Evolutionary conservation across 345 rosid species (phyloP).

Genomic region (Draba incana): DNA sequence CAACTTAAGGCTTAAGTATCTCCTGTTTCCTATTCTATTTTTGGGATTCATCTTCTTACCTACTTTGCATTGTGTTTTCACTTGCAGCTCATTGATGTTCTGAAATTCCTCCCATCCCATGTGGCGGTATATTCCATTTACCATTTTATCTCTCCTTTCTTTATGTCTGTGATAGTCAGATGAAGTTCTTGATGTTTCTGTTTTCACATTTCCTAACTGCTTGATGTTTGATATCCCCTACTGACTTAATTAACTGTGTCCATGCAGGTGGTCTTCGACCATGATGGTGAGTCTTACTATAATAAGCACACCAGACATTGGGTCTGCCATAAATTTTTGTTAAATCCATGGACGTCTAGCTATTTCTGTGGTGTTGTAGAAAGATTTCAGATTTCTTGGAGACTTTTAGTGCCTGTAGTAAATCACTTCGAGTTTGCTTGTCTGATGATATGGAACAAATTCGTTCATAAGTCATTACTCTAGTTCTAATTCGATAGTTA

Average conservation of each 20-base stretch:
- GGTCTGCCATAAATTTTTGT: slow-evolving; percentile 6
- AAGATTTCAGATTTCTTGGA: not conserved
- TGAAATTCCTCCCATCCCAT: slow-evolving; percentile 85
- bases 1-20: slow-evolving; percentile 11
- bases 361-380: slow-evolving; percentile 8
- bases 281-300: slow-evolving; percentile 74
- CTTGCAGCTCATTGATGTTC: slow-evolving; percentile 86
- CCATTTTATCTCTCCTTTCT: slow-evolving; percentile 22
- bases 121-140: slow-evolving; percentile 66
- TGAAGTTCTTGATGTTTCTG: slow-evolving; percentile 13
- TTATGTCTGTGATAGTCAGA: slow-evolving; percentile 1
- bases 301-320: slow-evolving; percentile 3
- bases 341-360: slow-evolving; percentile 15
- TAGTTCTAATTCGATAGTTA: slow-evolving; percentile 9
- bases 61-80: slow-evolving; percentile 9
- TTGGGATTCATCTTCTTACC: slow-evolving; percentile 24
- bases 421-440: slow-evolving; percentile 12
- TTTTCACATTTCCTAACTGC: not conserved
- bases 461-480: not conserved
- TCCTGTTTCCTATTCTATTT: slow-evolving; percentile 8
- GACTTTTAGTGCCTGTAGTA: slow-evolving; percentile 12
- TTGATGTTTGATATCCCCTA: not conserved
- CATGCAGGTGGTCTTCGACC: slow-evolving; percentile 96
- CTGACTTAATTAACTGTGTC: slow-evolving; percentile 25
- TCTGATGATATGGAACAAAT: not conserved